Conservation (phyloP, 2,329 filamentous ascomycete genomes). For the Scleromitrula shiraiana region DNA sequence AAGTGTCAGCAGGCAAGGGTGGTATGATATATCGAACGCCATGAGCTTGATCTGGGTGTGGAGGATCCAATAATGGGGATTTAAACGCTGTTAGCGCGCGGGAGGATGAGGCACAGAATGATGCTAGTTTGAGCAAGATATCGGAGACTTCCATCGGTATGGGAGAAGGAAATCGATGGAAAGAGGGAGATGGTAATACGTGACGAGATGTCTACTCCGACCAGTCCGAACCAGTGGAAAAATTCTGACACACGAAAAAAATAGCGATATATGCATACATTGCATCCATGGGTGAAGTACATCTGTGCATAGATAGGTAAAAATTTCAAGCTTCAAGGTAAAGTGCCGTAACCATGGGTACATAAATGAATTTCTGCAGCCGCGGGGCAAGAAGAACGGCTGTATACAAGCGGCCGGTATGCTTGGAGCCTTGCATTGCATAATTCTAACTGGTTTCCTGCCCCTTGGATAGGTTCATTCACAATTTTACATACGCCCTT, state of each 20-base stretch:
- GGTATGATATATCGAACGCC: slow-evolving; percentile 11
- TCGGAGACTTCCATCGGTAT: neutral
- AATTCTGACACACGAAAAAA: neutral
- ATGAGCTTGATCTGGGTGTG: slow-evolving; percentile 4
- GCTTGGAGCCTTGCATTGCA: too few species aligned
- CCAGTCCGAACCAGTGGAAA: neutral
- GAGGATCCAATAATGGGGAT: slow-evolving; percentile 6
- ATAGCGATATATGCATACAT: neutral
- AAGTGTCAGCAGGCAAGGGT: slow-evolving; percentile 10
- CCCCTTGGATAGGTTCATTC: neutral
- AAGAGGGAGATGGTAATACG: neutral
- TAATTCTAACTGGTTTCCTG: neutral
- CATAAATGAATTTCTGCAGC: slow-evolving; percentile 8
- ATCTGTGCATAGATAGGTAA: neutral
- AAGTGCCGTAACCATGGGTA: slow-evolving; percentile 1
- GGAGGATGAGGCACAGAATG: neutral
- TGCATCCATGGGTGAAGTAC: neutral
- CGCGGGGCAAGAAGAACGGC: slow-evolving; percentile 2
- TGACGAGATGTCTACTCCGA: neutral
- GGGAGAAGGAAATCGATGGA: neutral
- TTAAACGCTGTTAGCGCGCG: slow-evolving; percentile 11
- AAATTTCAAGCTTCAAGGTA: slow-evolving; percentile 1
- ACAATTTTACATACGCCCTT: neutral
- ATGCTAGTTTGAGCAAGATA: neutral
- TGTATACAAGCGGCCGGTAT: neutral